Evolutionary conservation across 1,139 yeast species (phyloP), one percentile per base, ranked within the genome.

Genomic region (Taiozyma sp.): DNA sequence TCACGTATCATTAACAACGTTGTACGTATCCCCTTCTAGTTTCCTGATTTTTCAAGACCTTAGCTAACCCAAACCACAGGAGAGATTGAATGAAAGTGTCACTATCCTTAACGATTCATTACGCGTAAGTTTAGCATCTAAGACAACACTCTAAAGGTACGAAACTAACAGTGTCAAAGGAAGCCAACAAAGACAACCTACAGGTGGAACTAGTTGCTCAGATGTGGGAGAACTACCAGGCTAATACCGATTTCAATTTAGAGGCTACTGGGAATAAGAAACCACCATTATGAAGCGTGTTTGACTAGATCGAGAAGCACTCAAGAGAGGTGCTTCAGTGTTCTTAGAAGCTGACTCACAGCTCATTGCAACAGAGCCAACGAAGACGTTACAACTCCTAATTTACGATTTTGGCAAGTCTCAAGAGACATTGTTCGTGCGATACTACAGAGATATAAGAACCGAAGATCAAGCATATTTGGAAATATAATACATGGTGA

Each of bases 201-300:
- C 84, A 87, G 53, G 75, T 85, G 8, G 95, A 87, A 58, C 73
- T 87, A 43, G 78, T 88, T 49, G 79, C 91, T 3, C 88, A 83
- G 61, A 81, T 89, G 80, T 88, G 95, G 89, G 88, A 83, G 50
- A 85, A 82, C 61, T 89, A 88, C 63, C 78, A 81, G 54, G 76
- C 84, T 41, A 86, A 84, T 61, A 82, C 86, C 4, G 81, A 82
- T 58, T 86, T 83, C 68, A 85, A 87, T 61, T 67, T 88, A 52
- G 84, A 85, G 51, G 81, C 88, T 13, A 86, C 93, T 1, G 85
- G 84, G 3, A 80, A 80, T 61, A 74, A 79, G 57, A 74, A 78
- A 53, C 80, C 77, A 22, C 88, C 90, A 1, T 62, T 77, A 50
- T 76, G 16, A 45, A 10, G 42, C 24, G 24, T 19, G 14, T 37